Evolutionary conservation across 208 protist species (phyloP).

Genomic region (Leishmania gerbilli): DNA sequence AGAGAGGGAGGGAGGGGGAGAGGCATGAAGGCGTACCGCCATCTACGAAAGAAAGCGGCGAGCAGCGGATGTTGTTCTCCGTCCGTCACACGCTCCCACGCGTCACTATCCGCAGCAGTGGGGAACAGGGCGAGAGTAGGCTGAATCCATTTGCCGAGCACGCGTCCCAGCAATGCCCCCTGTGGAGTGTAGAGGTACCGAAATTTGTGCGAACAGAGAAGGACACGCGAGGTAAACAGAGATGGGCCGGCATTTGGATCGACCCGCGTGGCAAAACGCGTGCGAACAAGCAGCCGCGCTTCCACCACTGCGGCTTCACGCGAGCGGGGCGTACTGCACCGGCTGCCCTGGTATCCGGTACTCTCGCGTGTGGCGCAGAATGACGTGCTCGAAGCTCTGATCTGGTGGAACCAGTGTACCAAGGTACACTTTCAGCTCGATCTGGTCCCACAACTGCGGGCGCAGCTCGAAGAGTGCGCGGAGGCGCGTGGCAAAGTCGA

Average conservation of each 20-base stretch:
- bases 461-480: slow-evolving; percentile 57
- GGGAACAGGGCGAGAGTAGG: neutral
- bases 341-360: slow-evolving; percentile 65
- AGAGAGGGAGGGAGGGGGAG: neutral
- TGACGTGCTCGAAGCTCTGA: slow-evolving; percentile 55
- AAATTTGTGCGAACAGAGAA: neutral
- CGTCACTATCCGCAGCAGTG: neutral
- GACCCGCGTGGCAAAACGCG: neutral
- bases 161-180: neutral
- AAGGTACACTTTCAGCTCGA: slow-evolving; percentile 57
- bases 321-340: slow-evolving; percentile 54
- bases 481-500: slow-evolving; percentile 42
- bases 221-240: too few species aligned
- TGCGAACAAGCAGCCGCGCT: neutral
- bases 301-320: neutral
- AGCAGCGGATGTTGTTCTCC: neutral
- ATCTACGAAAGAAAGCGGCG: neutral
- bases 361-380: slow-evolving; percentile 59
- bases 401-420: slow-evolving; percentile 46
- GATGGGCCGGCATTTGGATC: neutral
- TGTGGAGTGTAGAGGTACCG: neutral
- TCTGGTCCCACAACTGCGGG: slow-evolving; percentile 46
- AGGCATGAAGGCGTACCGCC: neutral
- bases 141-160: neutral
- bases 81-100: neutral